Conservation (phyloP, 164 flowering plant species). For the Nymphaea colorata region DNA sequence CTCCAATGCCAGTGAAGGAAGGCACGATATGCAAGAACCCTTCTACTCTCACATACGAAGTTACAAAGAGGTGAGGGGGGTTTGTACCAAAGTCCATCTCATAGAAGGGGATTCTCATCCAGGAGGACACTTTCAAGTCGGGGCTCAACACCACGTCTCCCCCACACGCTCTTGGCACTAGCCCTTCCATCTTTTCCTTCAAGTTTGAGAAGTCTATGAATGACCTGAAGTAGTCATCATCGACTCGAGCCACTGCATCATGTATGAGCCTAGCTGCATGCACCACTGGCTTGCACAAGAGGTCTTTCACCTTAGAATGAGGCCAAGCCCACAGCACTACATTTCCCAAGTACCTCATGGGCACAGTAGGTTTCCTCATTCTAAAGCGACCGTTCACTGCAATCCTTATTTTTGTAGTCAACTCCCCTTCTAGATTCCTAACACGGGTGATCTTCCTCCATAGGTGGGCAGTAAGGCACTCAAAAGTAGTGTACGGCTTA, state of each 20-base stretch:
- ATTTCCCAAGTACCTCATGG: slow-evolving; percentile 16
- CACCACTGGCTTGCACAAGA: slow-evolving; percentile 10
- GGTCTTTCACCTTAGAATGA: slow-evolving; percentile 16
- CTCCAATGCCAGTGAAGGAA: too few relatives aligned
- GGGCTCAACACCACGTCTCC: slow-evolving; percentile 4
- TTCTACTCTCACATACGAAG: neutral
- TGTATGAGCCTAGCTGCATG: slow-evolving; percentile 17
- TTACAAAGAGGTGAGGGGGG: slow-evolving; percentile 18
- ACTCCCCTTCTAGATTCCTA: slow-evolving; percentile 6
- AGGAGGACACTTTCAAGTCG: slow-evolving; percentile 21
- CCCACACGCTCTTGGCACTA: neutral
- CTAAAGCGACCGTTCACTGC: slow-evolving; percentile 20
- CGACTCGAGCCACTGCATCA: slow-evolving; percentile 14
- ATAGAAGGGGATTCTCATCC: slow-evolving; percentile 23
- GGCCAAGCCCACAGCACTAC: slow-evolving; percentile 29
- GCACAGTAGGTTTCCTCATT: slow-evolving; percentile 12
- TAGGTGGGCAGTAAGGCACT: slow-evolving; percentile 23
- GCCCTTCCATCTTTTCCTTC: neutral
- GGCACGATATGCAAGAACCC: too few relatives aligned
- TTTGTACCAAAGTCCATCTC: slow-evolving; percentile 25
- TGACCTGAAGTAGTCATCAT: slow-evolving; percentile 19
- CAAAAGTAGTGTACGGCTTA: slow-evolving; percentile 18
- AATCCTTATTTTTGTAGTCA: slow-evolving; percentile 14
- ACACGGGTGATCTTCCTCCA: slow-evolving; percentile 21
- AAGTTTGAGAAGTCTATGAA: slow-evolving; percentile 18